phyloP scores from a whole-genome alignment of 1,284 basidiomycete species.

The Xanthoconium separans region DNA sequence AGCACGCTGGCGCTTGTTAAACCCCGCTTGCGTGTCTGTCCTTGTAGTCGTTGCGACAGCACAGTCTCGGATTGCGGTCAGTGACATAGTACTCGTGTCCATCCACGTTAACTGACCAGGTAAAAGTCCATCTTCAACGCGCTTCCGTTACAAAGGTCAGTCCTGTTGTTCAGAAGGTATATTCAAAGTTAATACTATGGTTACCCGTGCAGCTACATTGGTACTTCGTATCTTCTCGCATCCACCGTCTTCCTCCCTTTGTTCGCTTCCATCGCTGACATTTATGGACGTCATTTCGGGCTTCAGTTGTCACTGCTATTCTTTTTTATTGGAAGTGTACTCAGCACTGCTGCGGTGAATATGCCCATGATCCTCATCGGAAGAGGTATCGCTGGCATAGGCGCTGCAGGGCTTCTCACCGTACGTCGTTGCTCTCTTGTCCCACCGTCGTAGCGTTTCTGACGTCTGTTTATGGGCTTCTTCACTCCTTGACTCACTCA shows the following conservation, averaged over 20 bases:
- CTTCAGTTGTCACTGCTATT: constrained; percentile 44
- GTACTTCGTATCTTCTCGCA: constrained; percentile 49
- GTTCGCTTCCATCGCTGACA: constrained; percentile 50
- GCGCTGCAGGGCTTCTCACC: constrained; percentile 48
- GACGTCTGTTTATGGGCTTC: too few species aligned
- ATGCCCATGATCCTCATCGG: constrained; percentile 48
- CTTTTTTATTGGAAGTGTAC: constrained; percentile 46
- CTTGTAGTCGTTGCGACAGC: constrained; percentile 51
- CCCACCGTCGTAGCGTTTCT: background rate
- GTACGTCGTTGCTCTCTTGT: constrained; percentile 30
- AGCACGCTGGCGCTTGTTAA: background rate
- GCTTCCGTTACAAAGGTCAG: constrained; percentile 45
- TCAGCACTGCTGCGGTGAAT: constrained; percentile 46
- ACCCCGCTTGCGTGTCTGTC: background rate
- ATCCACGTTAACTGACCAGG: background rate
- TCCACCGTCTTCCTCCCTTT: constrained; percentile 53
- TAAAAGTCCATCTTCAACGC: constrained; percentile 45
- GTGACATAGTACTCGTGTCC: constrained; percentile 6
- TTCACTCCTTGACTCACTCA: background rate
- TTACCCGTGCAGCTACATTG: constrained; percentile 39
- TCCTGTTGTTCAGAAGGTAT: background rate
- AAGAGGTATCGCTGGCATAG: constrained; percentile 48
- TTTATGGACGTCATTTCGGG: constrained; percentile 46
- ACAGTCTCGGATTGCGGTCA: constrained; percentile 49
- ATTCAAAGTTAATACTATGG: background rate